Conservation (phyloP, 73 alveolate species). For the Blepharisma japonicum region DNA sequence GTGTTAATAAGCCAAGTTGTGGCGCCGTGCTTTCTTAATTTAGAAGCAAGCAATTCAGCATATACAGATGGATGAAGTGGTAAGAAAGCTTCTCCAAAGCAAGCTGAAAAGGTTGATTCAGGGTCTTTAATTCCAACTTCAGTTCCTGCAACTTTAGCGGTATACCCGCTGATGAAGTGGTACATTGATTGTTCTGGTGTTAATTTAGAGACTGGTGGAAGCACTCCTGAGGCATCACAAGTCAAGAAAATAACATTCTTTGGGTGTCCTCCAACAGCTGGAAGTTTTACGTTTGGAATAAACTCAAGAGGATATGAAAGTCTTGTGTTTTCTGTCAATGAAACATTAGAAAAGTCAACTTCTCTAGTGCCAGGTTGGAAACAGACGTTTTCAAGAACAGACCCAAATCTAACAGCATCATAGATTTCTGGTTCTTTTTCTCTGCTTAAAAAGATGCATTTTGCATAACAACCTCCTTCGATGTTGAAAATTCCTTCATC, state of each 20-base stretch:
- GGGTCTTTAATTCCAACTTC: slow-evolving; percentile 93
- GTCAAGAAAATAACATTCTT: slow-evolving; percentile 89
- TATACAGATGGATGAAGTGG: slow-evolving; percentile 89
- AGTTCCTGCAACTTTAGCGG: slow-evolving; percentile 96
- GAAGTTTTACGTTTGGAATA: slow-evolving; percentile 89
- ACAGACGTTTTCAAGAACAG: slow-evolving; percentile 77
- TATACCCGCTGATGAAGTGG: slow-evolving; percentile 95
- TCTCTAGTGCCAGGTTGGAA: slow-evolving; percentile 59
- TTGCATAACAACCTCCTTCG: slow-evolving; percentile 98
- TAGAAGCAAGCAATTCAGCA: slow-evolving; percentile 91
- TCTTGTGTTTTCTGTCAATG: slow-evolving; percentile 69
- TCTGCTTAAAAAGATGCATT: slow-evolving; percentile 61
- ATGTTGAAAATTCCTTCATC: slow-evolving; percentile 92
- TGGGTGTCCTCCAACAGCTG: slow-evolving; percentile 93
- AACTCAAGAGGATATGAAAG: slow-evolving; percentile 85
- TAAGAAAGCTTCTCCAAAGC: slow-evolving; percentile 95
- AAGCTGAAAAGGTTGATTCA: slow-evolving; percentile 91
- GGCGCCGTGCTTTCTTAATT: slow-evolving; percentile 76
- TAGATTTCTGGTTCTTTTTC: slow-evolving; percentile 95
- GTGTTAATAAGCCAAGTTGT: slow-evolving; percentile 92
- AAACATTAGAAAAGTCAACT: slow-evolving; percentile 75
- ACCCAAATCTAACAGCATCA: slow-evolving; percentile 83
- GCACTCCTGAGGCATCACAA: slow-evolving; percentile 95
- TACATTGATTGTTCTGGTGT: slow-evolving; percentile 86
- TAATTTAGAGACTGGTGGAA: slow-evolving; percentile 94